These are phyloP conservation scores for Diutina neorugosa DNA, from an alignment of 1,139 yeast species.

Conservation along the genomic window DNA sequence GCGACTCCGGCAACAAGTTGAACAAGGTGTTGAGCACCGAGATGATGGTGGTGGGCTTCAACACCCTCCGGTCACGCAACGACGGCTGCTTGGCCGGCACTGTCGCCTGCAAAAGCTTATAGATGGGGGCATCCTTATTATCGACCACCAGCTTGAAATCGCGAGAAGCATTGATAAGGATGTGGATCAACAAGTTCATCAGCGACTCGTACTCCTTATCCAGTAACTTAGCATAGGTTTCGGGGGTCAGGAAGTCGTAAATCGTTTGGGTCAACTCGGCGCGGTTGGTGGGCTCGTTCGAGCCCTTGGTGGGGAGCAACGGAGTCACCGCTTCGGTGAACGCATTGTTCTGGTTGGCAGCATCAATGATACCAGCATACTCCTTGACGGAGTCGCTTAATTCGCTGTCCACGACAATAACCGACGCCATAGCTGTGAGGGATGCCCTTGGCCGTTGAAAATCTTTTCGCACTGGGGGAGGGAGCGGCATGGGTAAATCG, in stretches of 20 bases:
- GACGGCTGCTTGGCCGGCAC: conserved; percentile 29
- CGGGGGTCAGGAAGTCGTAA: conserved; percentile 17
- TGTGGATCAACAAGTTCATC: conserved; percentile 29
- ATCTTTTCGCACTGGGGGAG: conserved; percentile 1
- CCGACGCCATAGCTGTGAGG: conserved; percentile 25
- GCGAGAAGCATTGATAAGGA: conserved; percentile 19
- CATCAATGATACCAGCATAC: conserved; percentile 28
- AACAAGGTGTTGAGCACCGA: conserved; percentile 31
- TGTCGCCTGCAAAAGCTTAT: conserved; percentile 20
- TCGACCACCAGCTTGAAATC: conserved; percentile 18
- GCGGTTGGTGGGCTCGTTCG: conserved; percentile 27
- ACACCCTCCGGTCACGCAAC: conserved; percentile 35
- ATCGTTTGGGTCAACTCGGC: conserved; percentile 17
- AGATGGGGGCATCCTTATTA: conserved; percentile 18
- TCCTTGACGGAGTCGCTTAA: conserved; percentile 30
- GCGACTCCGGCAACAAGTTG: conserved; percentile 28
- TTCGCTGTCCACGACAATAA: conserved; percentile 35
- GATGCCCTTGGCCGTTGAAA: background rate
- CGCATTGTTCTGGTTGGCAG: conserved; percentile 16
- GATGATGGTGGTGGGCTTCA: conserved; percentile 31
- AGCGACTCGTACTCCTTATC: conserved; percentile 18
- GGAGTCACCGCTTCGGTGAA: conserved; percentile 19
- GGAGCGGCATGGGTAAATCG: background rate
- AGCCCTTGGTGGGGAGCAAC: conserved; percentile 19
- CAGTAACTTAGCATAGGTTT: conserved; percentile 13